These are phyloP conservation scores for Omphalotus guepiniiformis DNA, from an alignment of 768 basidiomycete species.

Conservation along the genomic window DNA sequence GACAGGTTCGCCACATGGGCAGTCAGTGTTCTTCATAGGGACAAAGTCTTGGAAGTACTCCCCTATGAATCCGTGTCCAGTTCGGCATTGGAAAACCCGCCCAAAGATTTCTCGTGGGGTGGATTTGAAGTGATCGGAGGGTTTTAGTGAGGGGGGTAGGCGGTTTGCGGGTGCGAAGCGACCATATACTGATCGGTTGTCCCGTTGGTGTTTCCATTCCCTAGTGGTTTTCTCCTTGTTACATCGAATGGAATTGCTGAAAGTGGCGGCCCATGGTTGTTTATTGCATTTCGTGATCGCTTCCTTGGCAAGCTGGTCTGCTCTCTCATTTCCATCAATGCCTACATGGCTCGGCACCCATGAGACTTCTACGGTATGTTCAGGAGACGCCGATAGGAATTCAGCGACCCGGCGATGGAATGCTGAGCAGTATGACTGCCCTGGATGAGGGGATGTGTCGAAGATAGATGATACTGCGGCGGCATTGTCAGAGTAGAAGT, in stretches of 20 bases:
- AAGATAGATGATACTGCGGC: neutral
- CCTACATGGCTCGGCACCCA: neutral
- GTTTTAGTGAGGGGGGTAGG: neutral
- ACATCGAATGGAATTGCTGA: neutral
- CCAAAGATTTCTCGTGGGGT: slow-evolving; percentile 20
- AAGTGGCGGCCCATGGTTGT: neutral
- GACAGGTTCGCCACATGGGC: slow-evolving; percentile 20
- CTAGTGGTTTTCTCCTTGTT: neutral
- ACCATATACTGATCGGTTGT: neutral
- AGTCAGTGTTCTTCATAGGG: slow-evolving; percentile 15
- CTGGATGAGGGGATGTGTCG: neutral
- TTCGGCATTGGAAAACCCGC: slow-evolving; percentile 20
- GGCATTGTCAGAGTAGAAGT: neutral
- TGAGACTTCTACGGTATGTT: neutral
- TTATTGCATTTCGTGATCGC: neutral
- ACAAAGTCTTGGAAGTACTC: slow-evolving; percentile 22
- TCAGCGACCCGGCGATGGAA: neutral
- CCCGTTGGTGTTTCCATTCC: neutral
- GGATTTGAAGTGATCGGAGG: neutral
- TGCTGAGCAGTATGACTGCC: neutral
- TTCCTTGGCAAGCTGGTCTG: neutral
- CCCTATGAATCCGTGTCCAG: slow-evolving; percentile 25
- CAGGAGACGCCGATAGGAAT: neutral
- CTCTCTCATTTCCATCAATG: neutral
- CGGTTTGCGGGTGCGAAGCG: neutral